Evolutionary conservation across 345 rosid genomes (phyloP), one percentile per base, ranked within the genome.

Genomic region (Brassica carinata): DNA sequence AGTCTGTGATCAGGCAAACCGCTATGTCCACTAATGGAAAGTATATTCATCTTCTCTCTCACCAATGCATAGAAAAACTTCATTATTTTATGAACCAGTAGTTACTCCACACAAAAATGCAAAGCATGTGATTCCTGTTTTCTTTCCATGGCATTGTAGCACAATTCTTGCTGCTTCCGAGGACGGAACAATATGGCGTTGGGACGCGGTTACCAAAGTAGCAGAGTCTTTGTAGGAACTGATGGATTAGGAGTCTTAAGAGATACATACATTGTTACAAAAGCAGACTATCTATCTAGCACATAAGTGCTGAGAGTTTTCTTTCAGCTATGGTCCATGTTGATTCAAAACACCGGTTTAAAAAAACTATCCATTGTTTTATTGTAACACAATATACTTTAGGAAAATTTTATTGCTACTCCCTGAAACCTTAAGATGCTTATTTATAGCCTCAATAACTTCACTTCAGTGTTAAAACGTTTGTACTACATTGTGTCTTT

Each of bases 1-100:
- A 89, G 77, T 89, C 86, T 34, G 89, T 94, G 14, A 92, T 93
- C 64, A 89, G 99, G 81, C 99, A 96, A 83, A 96, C 98, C 5
- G 99, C 98, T 71, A 85, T 89, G 98, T 96, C 99, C 19, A 87
- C 87, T 66, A 96, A 91, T 75, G 99, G 99, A 78, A 91, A 93
- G 96, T 93, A 77, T 89, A 71, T 64, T 40, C 31, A 36, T 17
- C 59, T 71, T 65, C 57, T 33, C 34, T 40, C 33, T 71, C 31
- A 55, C 76, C 71, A 63, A 17, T 57, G 36, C 17, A 30, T 5
- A 45, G 8, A 7, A 48, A 53, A 51, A 71, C 30, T 29, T 57
- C 15, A 40, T 11, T 55, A 4, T 63, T 43, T 38, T 77, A 13
- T 53, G 27, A 78, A 59, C 30, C 69, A 19, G 9, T 72, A 64